Conservation (phyloP, 1,139 yeast species). For the Wickerhamomyces sp. region DNA sequence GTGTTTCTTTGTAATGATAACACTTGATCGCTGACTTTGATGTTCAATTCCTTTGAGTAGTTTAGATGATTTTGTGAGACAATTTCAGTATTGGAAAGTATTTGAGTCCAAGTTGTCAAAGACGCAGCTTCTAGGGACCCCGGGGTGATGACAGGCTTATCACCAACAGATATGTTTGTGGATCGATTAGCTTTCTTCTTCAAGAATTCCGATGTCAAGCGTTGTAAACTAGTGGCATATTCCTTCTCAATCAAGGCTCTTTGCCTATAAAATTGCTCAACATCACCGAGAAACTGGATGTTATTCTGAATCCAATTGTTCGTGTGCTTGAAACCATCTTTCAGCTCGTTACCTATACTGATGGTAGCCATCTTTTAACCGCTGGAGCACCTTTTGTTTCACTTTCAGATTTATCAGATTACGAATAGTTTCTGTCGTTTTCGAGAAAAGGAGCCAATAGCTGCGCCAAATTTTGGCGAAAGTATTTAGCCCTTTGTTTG, state of each 20-base stretch:
- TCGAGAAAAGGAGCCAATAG: too few relatives aligned
- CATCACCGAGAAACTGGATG: slow-evolving; percentile 67
- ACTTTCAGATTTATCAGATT: too few relatives aligned
- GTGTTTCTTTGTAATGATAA: slow-evolving; percentile 48
- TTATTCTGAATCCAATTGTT: slow-evolving; percentile 76
- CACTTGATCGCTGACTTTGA: slow-evolving; percentile 61
- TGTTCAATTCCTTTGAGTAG: slow-evolving; percentile 57
- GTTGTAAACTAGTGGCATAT: slow-evolving; percentile 63
- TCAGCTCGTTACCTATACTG: slow-evolving; percentile 62
- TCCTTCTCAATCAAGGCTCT: slow-evolving; percentile 79
- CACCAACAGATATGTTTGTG: slow-evolving; percentile 80
- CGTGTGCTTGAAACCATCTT: slow-evolving; percentile 75
- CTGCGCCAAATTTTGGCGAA: too few relatives aligned
- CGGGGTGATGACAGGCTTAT: slow-evolving; percentile 84
- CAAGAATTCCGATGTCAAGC: slow-evolving; percentile 63
- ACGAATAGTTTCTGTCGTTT: too few relatives aligned
- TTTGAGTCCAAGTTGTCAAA: slow-evolving; percentile 92
- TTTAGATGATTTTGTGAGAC: slow-evolving; percentile 63
- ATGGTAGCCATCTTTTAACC: too few relatives aligned
- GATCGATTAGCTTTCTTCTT: slow-evolving; percentile 70
- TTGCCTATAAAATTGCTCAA: slow-evolving; percentile 80
- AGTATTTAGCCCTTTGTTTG: too few relatives aligned
- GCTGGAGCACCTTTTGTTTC: too few relatives aligned
- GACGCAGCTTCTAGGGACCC: slow-evolving; percentile 92
- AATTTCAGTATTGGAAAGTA: slow-evolving; percentile 78